Evolutionary conservation across 345 rosid species (phyloP), one percentile per base, ranked within the genome.

Genomic region (Citrus inodora): DNA sequence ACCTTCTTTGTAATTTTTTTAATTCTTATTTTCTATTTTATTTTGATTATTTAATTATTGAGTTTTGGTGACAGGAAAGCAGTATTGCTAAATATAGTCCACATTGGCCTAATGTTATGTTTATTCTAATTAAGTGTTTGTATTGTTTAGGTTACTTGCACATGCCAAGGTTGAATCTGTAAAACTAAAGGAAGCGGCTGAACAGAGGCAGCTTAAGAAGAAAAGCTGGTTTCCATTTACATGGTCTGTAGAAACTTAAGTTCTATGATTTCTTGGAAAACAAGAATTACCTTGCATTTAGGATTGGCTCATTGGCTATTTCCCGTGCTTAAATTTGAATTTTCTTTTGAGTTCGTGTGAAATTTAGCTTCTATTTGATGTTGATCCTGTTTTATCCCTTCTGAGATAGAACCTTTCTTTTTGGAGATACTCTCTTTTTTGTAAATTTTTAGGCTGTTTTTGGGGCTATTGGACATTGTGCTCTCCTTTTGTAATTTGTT

Each of bases 141-240:
- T 48, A 72, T 74, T 24, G 28, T 73, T 66, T 83, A 96, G 99
- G 97, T 89, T 96, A 80, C 98, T 96, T 83, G 99, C 98, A 70
- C 99, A 96, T 91, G 99, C 97, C 60, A 96, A 94, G 91, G 91
- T 90, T 88, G 98, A 96, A 89, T 90, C 97, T 76, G 95, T 92
- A 59, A 92, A 86, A 82, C 88, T 91, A 19, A 96, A 92, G 87
- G 98, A 94, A 86, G 99, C 92, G 75, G 99, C 99, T 74, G 95
- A 92, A 82, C 92, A 84, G 82, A 90, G 89, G 82, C 88, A 85
- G 87, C 88, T 88, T 79, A 87, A 89, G 81, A 92, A 91, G 86
- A 89, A 85, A 73, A 87, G 94, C 78, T 96, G 99, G 99, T 94
- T 92, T 82, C 89, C 98, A n/a, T 88, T 92, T 78, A 80, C 86